Percentiles rank a stretch among this genome's conserved stretches.
Conservation (phyloP, 176 grass and related monocot genomes). For the Hordeum marinum region DNA sequence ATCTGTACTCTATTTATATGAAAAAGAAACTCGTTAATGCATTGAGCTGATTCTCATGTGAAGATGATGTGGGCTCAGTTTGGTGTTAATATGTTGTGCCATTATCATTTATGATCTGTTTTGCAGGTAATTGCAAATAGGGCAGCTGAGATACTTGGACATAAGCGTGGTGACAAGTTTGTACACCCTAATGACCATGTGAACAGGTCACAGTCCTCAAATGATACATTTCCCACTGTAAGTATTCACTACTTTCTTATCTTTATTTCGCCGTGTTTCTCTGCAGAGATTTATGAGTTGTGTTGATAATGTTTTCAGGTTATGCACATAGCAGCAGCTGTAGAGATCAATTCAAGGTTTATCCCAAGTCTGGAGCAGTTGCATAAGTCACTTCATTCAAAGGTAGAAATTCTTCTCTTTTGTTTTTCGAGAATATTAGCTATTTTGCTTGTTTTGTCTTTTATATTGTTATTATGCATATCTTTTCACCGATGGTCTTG, state of each 20-base stretch:
- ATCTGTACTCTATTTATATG: neutral
- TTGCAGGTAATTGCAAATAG: slow-evolving; percentile 91
- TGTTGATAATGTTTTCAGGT: slow-evolving; percentile 57
- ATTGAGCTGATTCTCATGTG: neutral
- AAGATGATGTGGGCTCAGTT: neutral
- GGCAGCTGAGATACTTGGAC: slow-evolving; percentile 94
- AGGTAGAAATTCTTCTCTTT: slow-evolving; percentile 45
- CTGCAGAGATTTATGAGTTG: slow-evolving; percentile 19
- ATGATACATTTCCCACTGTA: slow-evolving; percentile 99
- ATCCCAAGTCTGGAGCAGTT: slow-evolving; percentile 81
- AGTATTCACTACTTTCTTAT: slow-evolving; percentile 29
- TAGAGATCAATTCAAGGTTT: slow-evolving; percentile 81
- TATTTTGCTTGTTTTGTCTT: neutral
- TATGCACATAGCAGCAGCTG: slow-evolving; percentile 95
- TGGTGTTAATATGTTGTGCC: neutral
- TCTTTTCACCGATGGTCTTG: neutral
- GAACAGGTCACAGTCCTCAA: slow-evolving; percentile 94
- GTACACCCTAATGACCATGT: slow-evolving; percentile 99
- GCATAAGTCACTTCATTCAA: slow-evolving; percentile 77
- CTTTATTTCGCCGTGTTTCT: neutral
- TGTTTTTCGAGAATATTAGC: neutral
- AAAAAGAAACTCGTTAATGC: neutral
- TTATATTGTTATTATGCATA: neutral
- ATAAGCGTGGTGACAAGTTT: slow-evolving; percentile 79
- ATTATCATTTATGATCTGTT: slow-evolving; percentile 29